These are phyloP conservation scores for Ceratobasidium sp. DNA, from an alignment of 1,284 basidiomycete species.

Conservation along the genomic window DNA sequence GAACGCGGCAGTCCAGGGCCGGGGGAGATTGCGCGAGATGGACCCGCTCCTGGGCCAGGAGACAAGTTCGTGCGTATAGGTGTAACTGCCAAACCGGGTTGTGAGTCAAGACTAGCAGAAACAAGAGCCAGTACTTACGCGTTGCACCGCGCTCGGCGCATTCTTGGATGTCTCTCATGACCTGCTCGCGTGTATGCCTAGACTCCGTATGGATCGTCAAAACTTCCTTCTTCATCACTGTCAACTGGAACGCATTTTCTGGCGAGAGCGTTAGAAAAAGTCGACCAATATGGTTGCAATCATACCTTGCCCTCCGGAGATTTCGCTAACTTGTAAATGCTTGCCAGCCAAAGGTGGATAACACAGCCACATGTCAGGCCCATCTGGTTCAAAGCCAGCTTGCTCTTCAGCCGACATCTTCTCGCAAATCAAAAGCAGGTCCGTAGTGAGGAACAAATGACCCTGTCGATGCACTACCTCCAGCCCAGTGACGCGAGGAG, in stretches of 20 bases:
- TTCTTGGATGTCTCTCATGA: slow-evolving; percentile 82
- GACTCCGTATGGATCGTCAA: slow-evolving; percentile 78
- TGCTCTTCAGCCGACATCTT: slow-evolving; percentile 78
- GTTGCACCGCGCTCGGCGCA: slow-evolving; percentile 85
- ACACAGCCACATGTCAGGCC: slow-evolving; percentile 90
- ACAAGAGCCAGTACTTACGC: slow-evolving; percentile 63
- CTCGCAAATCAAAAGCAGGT: slow-evolving; percentile 91
- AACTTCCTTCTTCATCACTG: slow-evolving; percentile 91
- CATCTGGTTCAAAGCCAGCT: slow-evolving; percentile 55
- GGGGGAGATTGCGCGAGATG: slow-evolving; percentile 30
- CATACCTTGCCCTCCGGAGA: slow-evolving; percentile 61
- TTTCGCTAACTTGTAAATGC: slow-evolving; percentile 80
- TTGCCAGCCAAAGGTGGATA: slow-evolving; percentile 98
- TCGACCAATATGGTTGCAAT: slow-evolving; percentile 37
- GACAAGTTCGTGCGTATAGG: slow-evolving; percentile 27
- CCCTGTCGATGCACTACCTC: slow-evolving; percentile 82
- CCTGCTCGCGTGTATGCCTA: slow-evolving; percentile 70
- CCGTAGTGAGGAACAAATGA: slow-evolving; percentile 91
- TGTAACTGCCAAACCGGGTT: slow-evolving; percentile 49
- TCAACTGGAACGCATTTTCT: slow-evolving; percentile 82
- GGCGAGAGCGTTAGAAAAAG: slow-evolving; percentile 38
- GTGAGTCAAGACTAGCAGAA: slow-evolving; percentile 49
- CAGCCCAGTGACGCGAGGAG: slow-evolving; percentile 78
- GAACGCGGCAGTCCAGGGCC: slow-evolving; percentile 35
- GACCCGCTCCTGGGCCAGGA: slow-evolving; percentile 13